These are phyloP conservation scores for Skeletonema potamos DNA, from an alignment of 108 stramenopile genomes.

Conservation along the genomic window DNA sequence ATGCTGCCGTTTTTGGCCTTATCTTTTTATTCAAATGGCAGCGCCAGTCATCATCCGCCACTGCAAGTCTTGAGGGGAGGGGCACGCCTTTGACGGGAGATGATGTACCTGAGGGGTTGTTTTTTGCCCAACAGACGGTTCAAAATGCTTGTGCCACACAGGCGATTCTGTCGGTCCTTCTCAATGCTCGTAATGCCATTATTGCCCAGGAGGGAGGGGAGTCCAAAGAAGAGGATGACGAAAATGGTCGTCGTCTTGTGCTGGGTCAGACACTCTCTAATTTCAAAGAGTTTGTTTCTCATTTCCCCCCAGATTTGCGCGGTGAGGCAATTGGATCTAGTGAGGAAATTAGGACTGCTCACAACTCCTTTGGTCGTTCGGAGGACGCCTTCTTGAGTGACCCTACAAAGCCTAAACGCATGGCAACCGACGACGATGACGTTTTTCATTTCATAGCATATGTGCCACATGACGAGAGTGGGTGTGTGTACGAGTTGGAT, in stretches of 20 bases:
- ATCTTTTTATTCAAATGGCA: slow-evolving; percentile 95
- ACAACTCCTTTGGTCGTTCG: slow-evolving; percentile 88
- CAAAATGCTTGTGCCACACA: slow-evolving; percentile 96
- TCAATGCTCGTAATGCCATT: slow-evolving; percentile 57
- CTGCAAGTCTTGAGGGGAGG: background rate
- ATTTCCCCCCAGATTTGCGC: slow-evolving; percentile 81
- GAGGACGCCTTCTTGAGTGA: slow-evolving; percentile 86
- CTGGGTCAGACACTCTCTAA: slow-evolving; percentile 75
- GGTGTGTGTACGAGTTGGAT: slow-evolving; percentile 93
- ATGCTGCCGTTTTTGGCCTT: slow-evolving; percentile 76
- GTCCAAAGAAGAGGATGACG: slow-evolving; percentile 13
- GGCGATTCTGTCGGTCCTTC: slow-evolving; percentile 80
- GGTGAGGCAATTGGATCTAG: slow-evolving; percentile 86
- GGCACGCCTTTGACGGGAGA: slow-evolving; percentile 36
- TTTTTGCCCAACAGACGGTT: slow-evolving; percentile 89
- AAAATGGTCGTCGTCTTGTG: slow-evolving; percentile 37
- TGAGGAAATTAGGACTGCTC: slow-evolving; percentile 84
- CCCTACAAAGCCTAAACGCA: slow-evolving; percentile 27
- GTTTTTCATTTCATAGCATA: slow-evolving; percentile 97
- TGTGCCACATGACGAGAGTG: slow-evolving; percentile 60
- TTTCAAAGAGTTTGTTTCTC: slow-evolving; percentile 78
- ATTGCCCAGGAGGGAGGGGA: background rate
- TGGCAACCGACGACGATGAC: slow-evolving; percentile 73
- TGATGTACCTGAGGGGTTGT: slow-evolving; percentile 64
- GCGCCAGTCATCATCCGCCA: slow-evolving; percentile 13